Evolutionary conservation across 768 basidiomycete species (phyloP).

Genomic region (Leucogyrophana mollusca): DNA sequence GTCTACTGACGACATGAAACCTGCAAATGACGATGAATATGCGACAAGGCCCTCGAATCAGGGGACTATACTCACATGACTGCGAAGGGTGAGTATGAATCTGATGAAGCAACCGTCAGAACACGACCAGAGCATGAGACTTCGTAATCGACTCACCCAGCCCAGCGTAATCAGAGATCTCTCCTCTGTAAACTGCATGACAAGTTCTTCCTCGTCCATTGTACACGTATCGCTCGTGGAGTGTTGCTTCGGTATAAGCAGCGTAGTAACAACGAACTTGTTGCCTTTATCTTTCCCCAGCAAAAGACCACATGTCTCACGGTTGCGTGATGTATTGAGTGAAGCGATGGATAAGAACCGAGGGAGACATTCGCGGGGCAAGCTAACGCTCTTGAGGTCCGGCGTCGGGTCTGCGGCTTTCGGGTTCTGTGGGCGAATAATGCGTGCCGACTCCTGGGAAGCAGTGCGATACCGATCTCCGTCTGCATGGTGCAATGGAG

Average conservation of each 20-base stretch:
- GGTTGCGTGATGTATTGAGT: slow-evolving; percentile 73
- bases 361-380: slow-evolving; percentile 73
- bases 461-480: slow-evolving; percentile 29
- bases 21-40: slow-evolving; percentile 29
- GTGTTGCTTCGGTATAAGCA: slow-evolving; percentile 87
- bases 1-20: slow-evolving; percentile 95
- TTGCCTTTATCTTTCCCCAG: slow-evolving; percentile 64
- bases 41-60: not conserved
- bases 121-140: not conserved
- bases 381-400: slow-evolving; percentile 59
- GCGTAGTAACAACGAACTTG: slow-evolving; percentile 71
- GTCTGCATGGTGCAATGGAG: slow-evolving; percentile 21
- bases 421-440: slow-evolving; percentile 25
- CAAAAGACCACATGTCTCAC: slow-evolving; percentile 86
- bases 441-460: slow-evolving; percentile 34
- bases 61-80: slow-evolving; percentile 54
- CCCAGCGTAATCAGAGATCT: slow-evolving; percentile 82
- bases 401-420: slow-evolving; percentile 29
- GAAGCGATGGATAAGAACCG: slow-evolving; percentile 77
- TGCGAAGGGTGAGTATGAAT: slow-evolving; percentile 94
- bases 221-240: slow-evolving; percentile 90
- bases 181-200: slow-evolving; percentile 82
- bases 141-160: slow-evolving; percentile 59
- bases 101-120: slow-evolving; percentile 34
- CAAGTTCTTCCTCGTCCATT: slow-evolving; percentile 88